Evolutionary conservation across 2,329 filamentous ascomycete genomes (phyloP), one percentile per base, ranked within the genome.

Genomic region (Trichoderma sp.): DNA sequence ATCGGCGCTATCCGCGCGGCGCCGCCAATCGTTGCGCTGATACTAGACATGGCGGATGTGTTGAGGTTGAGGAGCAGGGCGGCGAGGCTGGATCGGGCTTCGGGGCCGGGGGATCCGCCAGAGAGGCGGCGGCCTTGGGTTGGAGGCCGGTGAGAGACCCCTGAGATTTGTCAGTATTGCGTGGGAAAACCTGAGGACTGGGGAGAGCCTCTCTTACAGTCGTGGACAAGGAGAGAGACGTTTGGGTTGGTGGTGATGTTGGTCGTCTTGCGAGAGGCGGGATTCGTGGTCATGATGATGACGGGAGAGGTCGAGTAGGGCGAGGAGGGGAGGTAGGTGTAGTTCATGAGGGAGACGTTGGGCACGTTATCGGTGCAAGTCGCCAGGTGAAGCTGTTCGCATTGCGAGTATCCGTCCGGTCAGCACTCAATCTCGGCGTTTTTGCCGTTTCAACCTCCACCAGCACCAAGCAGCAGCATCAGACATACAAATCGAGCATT

Each of bases 311-410:
- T 76, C 45, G 87, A 86, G 79, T 89, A 90, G 45, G 89, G 89
- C 17, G 91, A 92, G 6, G 86, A 89, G 45, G 93, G 91, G 25
- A 99, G 90, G 81, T 97, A 98, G 76, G 95, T 98, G 83, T 98
- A 98, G 84, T 97, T 97, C 95, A 99, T 99, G 71, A 99, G 88
- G 42, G 93, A 96, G 72, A 98, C 92, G 78, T 98, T 93, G 10
- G 95, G 95, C 71, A 89, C 84, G 75, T 95, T 91, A 72, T 91
- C 85, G 73, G 89, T 89, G 79, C 92, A 96, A 67, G 95, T 99
- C 73, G 95, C 94, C 64, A 99, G 90, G 80, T 99, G 95, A 72
- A 99, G 92, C 93, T 97, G 75, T 73, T 54, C 60, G 48, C 50
- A 50, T 6, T 5, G 9, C 15, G 12, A 25, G 10, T 13, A 60